A percentile compares a stretch with the other conserved stretches of the same genome.
phyloP scores from a whole-genome alignment of 805 yeast genomes.

The Zygotorulaspora chibaensis region DNA sequence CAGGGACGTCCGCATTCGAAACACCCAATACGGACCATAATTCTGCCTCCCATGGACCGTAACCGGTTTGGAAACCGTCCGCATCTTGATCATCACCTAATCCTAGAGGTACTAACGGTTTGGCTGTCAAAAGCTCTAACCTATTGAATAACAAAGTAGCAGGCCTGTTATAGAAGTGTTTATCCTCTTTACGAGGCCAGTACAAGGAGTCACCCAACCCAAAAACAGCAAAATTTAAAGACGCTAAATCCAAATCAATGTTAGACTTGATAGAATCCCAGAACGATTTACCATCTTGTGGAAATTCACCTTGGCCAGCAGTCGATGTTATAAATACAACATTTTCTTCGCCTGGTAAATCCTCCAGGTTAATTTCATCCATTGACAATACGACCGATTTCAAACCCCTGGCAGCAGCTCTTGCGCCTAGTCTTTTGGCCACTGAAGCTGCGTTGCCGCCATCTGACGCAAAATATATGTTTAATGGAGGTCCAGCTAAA shows the following conservation, averaged over 20 bases:
- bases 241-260: conserved; percentile 58
- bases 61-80: conserved; percentile 92
- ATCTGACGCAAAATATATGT: conserved; percentile 83
- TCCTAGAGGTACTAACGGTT: conserved; percentile 68
- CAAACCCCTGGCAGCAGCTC: conserved; percentile 73
- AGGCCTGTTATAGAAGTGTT: conserved; percentile 91
- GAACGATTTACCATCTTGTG: conserved; percentile 70
- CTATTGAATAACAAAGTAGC: conserved; percentile 65
- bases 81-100: conserved; percentile 97
- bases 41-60: conserved; percentile 75
- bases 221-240: conserved; percentile 65
- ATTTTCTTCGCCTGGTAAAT: conserved; percentile 55
- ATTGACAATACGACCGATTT: conserved; percentile 51
- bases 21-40: conserved; percentile 90
- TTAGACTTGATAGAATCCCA: conserved; percentile 71
- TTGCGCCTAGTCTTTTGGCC: conserved; percentile 72
- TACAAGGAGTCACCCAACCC: conserved; percentile 93
- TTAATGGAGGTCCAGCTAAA: conserved; percentile 85
- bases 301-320: conserved; percentile 94
- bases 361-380: conserved; percentile 69
- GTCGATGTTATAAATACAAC: conserved; percentile 81
- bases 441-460: conserved; percentile 83
- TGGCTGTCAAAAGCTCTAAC: conserved; percentile 67
- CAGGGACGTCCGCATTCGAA: conserved; percentile 71
- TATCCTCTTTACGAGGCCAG: conserved; percentile 97